These are phyloP conservation scores for Neocucurbitaria cava DNA, from an alignment of 2,329 filamentous ascomycete species.

Conservation along the genomic window DNA sequence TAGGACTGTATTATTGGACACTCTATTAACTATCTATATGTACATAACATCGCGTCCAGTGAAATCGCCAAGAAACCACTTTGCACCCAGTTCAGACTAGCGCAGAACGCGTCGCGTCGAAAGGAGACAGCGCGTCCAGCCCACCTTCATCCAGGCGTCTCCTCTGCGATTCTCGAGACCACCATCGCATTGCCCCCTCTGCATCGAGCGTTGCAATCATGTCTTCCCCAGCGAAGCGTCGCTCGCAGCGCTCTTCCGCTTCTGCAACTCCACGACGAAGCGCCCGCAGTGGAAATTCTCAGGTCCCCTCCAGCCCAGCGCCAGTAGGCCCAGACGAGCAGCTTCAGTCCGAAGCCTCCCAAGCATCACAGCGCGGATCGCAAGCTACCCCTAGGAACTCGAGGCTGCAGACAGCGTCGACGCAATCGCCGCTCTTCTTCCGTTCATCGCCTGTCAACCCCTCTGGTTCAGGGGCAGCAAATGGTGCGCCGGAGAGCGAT, in stretches of 20 bases:
- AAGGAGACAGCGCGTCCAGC: constrained; percentile 22
- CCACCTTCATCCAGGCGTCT: constrained; percentile 16
- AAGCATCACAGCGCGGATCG: constrained; percentile 47
- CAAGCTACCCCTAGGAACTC: constrained; percentile 57
- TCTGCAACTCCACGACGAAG: constrained; percentile 63
- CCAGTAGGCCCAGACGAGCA: constrained; percentile 52
- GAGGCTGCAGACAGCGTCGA: constrained; percentile 52
- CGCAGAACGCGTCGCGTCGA: constrained; percentile 37
- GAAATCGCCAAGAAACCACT: constrained; percentile 13
- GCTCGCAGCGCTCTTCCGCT: constrained; percentile 62
- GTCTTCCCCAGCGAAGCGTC: constrained; percentile 68
- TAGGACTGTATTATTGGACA: too few species aligned
- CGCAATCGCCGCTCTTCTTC: constrained; percentile 80
- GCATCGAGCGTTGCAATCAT: constrained; percentile 48
- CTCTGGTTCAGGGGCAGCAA: constrained; percentile 48
- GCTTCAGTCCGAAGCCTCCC: constrained; percentile 51
- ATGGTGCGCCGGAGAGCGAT: constrained; percentile 57
- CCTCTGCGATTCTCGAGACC: constrained; percentile 10
- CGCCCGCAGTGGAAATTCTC: constrained; percentile 61
- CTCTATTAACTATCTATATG: background rate
- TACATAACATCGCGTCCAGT: background rate
- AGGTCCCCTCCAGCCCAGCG: constrained; percentile 59
- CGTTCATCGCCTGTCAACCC: constrained; percentile 64
- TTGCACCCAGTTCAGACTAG: constrained; percentile 29
- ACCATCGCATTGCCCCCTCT: constrained; percentile 5